A percentile compares a stretch with the other conserved stretches of the same genome.
phyloP scores from a whole-genome alignment of 495 filamentous ascomycete species.

The Evernia prunastri region DNA sequence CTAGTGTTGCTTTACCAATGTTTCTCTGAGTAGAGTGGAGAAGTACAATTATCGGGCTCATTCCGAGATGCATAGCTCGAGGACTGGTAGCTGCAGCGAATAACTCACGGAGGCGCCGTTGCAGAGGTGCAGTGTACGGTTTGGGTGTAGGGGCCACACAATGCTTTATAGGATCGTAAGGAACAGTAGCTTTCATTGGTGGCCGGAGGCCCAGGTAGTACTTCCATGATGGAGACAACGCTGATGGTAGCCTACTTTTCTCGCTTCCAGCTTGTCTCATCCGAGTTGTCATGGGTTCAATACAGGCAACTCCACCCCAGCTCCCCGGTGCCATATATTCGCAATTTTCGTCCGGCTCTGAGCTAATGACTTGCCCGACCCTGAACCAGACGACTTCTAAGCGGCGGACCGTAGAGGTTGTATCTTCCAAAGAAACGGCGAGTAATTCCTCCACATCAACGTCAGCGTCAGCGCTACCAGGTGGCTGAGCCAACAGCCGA shows the following conservation, averaged over 20 bases:
- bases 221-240: conserved; percentile 68
- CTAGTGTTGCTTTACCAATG: conserved; percentile 79
- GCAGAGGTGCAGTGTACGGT: conserved; percentile 57
- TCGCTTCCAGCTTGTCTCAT: conserved; percentile 84
- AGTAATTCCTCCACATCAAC: conserved; percentile 24
- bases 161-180: conserved; percentile 17
- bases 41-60: conserved; percentile 83
- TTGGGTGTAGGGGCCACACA: conserved; percentile 29
- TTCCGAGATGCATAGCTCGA: conserved; percentile 72
- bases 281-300: conserved; percentile 76
- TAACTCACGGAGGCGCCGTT: conserved; percentile 74
- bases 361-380: conserved; percentile 61
- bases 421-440: conserved; percentile 3
- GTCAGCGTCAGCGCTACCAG: conserved; percentile 14
- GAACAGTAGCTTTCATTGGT: conserved; percentile 37
- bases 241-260: conserved; percentile 67
- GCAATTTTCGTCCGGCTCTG: conserved; percentile 44
- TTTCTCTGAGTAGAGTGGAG: conserved; percentile 83
- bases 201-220: conserved; percentile 75
- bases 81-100: conserved; percentile 84
- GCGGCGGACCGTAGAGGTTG: background rate
- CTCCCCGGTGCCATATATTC: conserved; percentile 49
- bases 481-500: conserved; percentile 20
- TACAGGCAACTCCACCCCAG: conserved; percentile 77
- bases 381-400: conserved; percentile 81